Percentiles rank a stretch among this genome's conserved stretches.
phyloP scores from a whole-genome alignment of 2,329 filamentous ascomycete species.

The Coniella lustricola region DNA sequence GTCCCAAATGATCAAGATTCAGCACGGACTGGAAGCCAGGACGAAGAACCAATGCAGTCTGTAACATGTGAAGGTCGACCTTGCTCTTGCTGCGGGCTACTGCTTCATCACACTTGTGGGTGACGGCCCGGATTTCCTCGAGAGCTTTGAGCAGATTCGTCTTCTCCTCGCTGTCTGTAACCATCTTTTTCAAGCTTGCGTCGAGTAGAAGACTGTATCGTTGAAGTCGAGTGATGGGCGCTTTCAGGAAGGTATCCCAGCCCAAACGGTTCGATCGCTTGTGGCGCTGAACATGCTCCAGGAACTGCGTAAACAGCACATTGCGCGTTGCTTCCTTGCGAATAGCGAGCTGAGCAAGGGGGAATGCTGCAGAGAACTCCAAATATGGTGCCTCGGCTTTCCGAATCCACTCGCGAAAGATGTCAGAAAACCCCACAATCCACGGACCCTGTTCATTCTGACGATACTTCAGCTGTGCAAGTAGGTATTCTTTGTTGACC shows the following conservation, averaged over 20 bases:
- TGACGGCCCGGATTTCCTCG: slow-evolving; percentile 84
- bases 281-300: slow-evolving; percentile 73
- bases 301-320: slow-evolving; percentile 75
- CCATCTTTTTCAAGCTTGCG: slow-evolving; percentile 78
- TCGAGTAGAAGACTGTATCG: slow-evolving; percentile 78
- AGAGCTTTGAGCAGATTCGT: slow-evolving; percentile 75
- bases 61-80: slow-evolving; percentile 79
- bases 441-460: slow-evolving; percentile 96
- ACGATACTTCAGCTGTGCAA: slow-evolving; percentile 91
- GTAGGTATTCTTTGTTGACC: slow-evolving; percentile 85
- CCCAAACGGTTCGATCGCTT: slow-evolving; percentile 75
- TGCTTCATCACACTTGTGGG: slow-evolving; percentile 82
- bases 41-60: slow-evolving; percentile 74
- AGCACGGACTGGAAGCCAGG: slow-evolving; percentile 85
- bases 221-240: slow-evolving; percentile 86
- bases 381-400: slow-evolving; percentile 86
- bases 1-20: slow-evolving; percentile 88
- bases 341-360: slow-evolving; percentile 74
- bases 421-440: slow-evolving; percentile 89
- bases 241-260: slow-evolving; percentile 92
- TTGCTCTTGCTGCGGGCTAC: slow-evolving; percentile 90
- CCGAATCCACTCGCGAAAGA: slow-evolving; percentile 96
- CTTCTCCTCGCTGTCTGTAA: slow-evolving; percentile 83
- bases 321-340: slow-evolving; percentile 81
- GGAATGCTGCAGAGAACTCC: slow-evolving; percentile 84